Conservation (phyloP, 2,329 filamentous ascomycete species). For the Sporothrix dimorphospora region DNA sequence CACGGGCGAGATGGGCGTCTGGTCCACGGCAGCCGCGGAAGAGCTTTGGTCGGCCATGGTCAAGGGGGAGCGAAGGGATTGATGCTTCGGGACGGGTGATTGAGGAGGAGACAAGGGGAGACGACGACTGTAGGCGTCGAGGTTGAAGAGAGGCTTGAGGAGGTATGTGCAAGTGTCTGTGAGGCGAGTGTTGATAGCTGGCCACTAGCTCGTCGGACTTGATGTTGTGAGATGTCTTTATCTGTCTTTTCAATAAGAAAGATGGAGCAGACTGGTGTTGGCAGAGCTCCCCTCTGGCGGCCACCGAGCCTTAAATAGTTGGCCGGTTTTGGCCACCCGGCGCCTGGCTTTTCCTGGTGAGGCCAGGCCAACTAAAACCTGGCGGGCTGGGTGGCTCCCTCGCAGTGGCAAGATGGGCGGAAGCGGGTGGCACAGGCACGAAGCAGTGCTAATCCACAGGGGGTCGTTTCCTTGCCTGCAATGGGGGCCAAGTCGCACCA, state of each 20-base stretch:
- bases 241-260: not conserved
- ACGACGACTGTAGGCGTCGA: not conserved
- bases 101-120: not conserved
- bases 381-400: not conserved
- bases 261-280: not conserved
- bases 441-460: not conserved
- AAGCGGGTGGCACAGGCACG: not conserved
- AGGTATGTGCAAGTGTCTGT: not conserved
- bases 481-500: not conserved
- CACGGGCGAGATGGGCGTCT: constrained; percentile 61
- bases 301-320: not conserved
- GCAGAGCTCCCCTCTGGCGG: not conserved
- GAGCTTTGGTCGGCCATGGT: constrained; percentile 43
- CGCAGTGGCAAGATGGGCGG: constrained; percentile 23
- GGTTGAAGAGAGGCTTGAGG: not conserved
- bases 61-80: not conserved
- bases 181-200: not conserved
- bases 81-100: not conserved
- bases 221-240: not conserved
- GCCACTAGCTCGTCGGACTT: not conserved
- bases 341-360: not conserved
- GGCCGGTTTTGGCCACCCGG: constrained; percentile 4
- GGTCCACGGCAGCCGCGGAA: constrained; percentile 49
- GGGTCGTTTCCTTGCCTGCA: not conserved
- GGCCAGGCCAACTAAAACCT: not conserved